These are phyloP conservation scores for Vanilla planifolia DNA, from an alignment of 106 monocot genomes.

Conservation along the genomic window DNA sequence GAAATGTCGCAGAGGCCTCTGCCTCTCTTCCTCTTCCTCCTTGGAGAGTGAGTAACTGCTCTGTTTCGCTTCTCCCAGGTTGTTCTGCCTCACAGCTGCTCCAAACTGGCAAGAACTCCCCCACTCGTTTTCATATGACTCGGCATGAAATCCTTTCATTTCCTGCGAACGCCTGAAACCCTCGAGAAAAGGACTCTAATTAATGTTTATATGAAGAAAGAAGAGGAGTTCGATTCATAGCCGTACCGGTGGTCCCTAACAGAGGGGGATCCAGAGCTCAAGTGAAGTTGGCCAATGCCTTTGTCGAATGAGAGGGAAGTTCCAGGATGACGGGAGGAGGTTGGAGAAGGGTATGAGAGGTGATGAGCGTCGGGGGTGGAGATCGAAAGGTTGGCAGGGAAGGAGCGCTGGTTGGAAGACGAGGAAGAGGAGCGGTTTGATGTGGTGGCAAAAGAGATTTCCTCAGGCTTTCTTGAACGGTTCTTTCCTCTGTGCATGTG, in stretches of 20 bases:
- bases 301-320: too few species aligned
- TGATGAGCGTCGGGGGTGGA: not conserved
- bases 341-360: not conserved
- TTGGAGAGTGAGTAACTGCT: not conserved
- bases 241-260: not conserved
- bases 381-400: not conserved
- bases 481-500: conserved; percentile 43
- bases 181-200: not conserved
- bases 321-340: not conserved
- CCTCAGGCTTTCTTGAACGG: conserved; percentile 99
- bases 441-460: conserved; percentile 33
- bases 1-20: conserved; percentile 24
- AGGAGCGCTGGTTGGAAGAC: not conserved
- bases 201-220: too few species aligned
- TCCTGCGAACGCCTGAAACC: not conserved
- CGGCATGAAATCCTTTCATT: conserved; percentile 2
- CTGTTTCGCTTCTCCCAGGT: conserved; percentile 26
- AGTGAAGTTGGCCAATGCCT: not conserved
- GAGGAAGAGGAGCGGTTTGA: conserved; percentile 1
- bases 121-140: conserved; percentile 16
- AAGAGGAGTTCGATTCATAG: not conserved
- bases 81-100: conserved; percentile 31
- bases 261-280: not conserved
- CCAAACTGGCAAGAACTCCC: conserved; percentile 56
- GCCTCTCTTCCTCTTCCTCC: conserved; percentile 6